Evolutionary conservation across 169 alveolate genomes (phyloP).

Genomic region (Cryptosporidium baileyi): DNA sequence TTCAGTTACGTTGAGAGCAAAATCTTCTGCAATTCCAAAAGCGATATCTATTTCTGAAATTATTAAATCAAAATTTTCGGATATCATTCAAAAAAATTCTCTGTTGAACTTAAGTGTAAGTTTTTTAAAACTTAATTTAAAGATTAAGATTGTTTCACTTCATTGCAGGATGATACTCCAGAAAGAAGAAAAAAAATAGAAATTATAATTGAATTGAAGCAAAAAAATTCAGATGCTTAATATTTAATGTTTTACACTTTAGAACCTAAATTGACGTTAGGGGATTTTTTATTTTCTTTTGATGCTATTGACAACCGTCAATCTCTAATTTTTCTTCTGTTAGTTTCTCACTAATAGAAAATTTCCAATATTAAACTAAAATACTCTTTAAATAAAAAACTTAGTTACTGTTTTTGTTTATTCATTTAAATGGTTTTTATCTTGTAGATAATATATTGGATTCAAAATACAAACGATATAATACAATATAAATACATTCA

Average conservation of each 20-base stretch:
- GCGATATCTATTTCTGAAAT: constrained; percentile 42
- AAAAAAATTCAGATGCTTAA: not conserved
- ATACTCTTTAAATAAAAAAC: not conserved
- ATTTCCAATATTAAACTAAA: not conserved
- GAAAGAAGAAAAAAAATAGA: constrained; percentile 37
- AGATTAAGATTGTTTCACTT: not conserved
- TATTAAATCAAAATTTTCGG: constrained; percentile 7
- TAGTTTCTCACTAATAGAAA: constrained; percentile 5
- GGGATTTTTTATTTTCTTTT: constrained; percentile 4
- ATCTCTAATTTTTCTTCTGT: constrained; percentile 2
- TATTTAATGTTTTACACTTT: not conserved
- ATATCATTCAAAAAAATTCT: not conserved
- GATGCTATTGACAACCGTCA: constrained; percentile 1
- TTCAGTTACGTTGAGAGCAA: not conserved
- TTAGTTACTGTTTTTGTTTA: not conserved
- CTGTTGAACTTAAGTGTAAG: constrained; percentile 36
- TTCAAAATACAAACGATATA: too few species aligned
- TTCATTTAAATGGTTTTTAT: too few species aligned
- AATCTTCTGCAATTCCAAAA: constrained; percentile 22
- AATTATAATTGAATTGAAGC: constrained; percentile 3
- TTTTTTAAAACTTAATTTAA: not conserved
- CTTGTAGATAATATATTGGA: too few species aligned
- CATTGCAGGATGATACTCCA: constrained; percentile 5
- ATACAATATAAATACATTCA: too few species aligned
- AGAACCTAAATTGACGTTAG: constrained; percentile 3